Evolutionary conservation across 257 asterid genomes (phyloP), one percentile per base, ranked within the genome.

Genomic region (Datura wrightii): DNA sequence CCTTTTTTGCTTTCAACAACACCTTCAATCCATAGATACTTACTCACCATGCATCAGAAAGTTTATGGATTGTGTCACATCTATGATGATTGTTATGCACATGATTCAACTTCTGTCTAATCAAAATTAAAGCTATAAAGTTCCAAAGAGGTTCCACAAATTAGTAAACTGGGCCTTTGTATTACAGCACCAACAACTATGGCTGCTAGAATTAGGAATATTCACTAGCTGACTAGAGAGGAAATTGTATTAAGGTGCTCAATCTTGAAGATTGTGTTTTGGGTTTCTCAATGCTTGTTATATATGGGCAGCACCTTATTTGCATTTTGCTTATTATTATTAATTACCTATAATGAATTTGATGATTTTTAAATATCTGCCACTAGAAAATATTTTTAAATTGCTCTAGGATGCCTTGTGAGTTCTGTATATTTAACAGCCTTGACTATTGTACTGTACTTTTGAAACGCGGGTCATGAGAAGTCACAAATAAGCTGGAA

Each of bases 71-170:
- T 24, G 3, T 62, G 6, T 31, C 41, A 62, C 16, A 62, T 24
- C 70, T 62, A 60, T 71, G 56, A 71, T 71, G 79, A 42, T 71
- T 71, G 53, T 44, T 42, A 44, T 71, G n/a, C 52, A 46, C 55
- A 3, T 72, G 39, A 10, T 10, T 50, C 80, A 72, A 46, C 80
- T 44, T 72, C 80, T 44, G n/a, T 72, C 39, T n/a, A 44, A 71
- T 71, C 18, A 71, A 71, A 71, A 71, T 19, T 55, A 42, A n/a
- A 71, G 31, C 36, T 71, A 42, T 71, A 39, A 71, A 42, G 36
- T 55, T 42, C 37, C 36, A 71, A 70, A 70, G 34, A 70, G 44
- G 8, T 24, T 18, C 54, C 79, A 42, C 18, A 10, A 71, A n/a
- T 8, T 16, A 69, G 36, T n/a, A 70, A 70, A 44, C 16, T 70